Conservation (phyloP, 306 rosid genomes). For the Cicer bijugum region DNA sequence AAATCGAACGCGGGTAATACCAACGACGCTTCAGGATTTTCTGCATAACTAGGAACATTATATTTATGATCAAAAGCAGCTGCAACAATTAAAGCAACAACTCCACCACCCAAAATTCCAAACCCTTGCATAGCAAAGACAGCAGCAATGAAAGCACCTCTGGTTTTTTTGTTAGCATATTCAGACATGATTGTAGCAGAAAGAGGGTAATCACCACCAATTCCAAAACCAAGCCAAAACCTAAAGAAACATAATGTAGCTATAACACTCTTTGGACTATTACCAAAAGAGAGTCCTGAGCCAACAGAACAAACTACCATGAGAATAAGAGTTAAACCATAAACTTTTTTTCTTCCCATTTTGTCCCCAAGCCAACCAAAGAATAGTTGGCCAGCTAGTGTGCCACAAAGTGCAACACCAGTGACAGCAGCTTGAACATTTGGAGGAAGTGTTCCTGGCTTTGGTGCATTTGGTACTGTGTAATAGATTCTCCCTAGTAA, state of each 20-base stretch:
- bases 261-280: constrained; percentile 49
- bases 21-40: constrained; percentile 31
- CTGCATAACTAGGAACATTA: constrained; percentile 46
- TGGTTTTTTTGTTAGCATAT: constrained; percentile 81
- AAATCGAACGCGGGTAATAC: constrained; percentile 55
- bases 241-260: constrained; percentile 71
- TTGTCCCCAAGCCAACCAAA: constrained; percentile 94
- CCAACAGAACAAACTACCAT: constrained; percentile 71
- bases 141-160: constrained; percentile 80
- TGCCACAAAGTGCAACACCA: constrained; percentile 72
- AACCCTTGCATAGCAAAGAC: constrained; percentile 94
- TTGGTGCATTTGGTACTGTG: constrained; percentile 18
- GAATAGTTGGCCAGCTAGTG: constrained; percentile 75
- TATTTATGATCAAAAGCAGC: constrained; percentile 52
- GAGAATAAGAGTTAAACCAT: constrained; percentile 68
- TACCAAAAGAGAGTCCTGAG: constrained; percentile 65
- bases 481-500: constrained; percentile 67
- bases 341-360: constrained; percentile 71
- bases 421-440: constrained; percentile 61
- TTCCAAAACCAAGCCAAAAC: constrained; percentile 91
- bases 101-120: constrained; percentile 73
- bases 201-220: constrained; percentile 89
- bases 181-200: constrained; percentile 91
- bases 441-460: constrained; percentile 72
- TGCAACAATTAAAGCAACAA: constrained; percentile 60